These are phyloP conservation scores for Solanum pennellii DNA, from an alignment of 257 asterid species.

Conservation along the genomic window DNA sequence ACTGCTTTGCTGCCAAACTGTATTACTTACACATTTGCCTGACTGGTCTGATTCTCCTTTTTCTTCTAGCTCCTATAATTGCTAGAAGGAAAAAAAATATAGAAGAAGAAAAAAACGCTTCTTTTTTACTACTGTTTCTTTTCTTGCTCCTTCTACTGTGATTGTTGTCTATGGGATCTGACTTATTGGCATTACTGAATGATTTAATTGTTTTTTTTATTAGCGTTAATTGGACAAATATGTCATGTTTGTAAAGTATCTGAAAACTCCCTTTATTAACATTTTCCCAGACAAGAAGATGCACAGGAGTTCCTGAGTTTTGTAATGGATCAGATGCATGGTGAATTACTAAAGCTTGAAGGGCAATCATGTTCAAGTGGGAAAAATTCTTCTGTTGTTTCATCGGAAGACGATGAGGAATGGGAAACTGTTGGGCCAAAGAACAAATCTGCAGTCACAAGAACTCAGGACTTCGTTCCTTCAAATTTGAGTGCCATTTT, in stretches of 20 bases:
- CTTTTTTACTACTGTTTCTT: neutral
- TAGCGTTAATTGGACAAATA: neutral
- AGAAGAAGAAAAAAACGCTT: neutral
- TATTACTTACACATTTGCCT: neutral
- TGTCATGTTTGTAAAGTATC: neutral
- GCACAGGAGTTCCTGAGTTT: constrained; percentile 89
- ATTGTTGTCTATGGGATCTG: neutral
- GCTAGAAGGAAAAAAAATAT: neutral
- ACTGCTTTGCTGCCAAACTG: neutral
- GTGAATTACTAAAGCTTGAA: constrained; percentile 72
- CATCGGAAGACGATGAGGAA: constrained; percentile 76
- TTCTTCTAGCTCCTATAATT: neutral
- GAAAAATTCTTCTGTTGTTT: constrained; percentile 44
- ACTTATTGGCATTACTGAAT: neutral
- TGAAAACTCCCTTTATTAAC: neutral
- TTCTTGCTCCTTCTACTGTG: neutral
- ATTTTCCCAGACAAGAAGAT: constrained; percentile 76
- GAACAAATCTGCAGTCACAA: constrained; percentile 91
- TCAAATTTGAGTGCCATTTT: constrained; percentile 73
- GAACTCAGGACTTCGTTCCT: constrained; percentile 67
- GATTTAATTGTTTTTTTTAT: neutral
- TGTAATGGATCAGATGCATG: constrained; percentile 87
- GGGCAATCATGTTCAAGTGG: constrained; percentile 52
- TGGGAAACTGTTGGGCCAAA: constrained; percentile 99
- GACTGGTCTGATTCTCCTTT: neutral